phyloP scores from a whole-genome alignment of 345 rosid species.

The Isatis tinctoria region DNA sequence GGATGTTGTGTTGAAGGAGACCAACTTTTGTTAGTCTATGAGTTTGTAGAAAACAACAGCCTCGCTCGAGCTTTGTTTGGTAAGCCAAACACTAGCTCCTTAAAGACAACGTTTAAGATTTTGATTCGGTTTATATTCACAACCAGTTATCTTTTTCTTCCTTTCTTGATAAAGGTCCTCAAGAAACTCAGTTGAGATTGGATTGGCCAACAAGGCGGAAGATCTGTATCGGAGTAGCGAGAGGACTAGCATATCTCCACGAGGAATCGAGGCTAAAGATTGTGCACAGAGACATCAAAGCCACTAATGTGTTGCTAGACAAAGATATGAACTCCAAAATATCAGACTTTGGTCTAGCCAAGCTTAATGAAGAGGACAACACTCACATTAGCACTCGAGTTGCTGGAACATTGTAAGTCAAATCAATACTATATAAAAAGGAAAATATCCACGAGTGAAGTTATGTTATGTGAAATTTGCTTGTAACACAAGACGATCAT shows the following conservation, averaged over 20 bases:
- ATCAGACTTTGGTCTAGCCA: slow-evolving; percentile 45
- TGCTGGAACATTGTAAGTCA: slow-evolving; percentile 42
- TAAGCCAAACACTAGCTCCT: slow-evolving; percentile 3
- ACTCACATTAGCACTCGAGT: slow-evolving; percentile 41
- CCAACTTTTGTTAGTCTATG: slow-evolving; percentile 45
- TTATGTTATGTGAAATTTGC: not conserved
- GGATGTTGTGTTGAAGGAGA: slow-evolving; percentile 50
- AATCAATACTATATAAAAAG: no score
- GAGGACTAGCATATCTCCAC: slow-evolving; percentile 39
- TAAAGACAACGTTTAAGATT: not conserved
- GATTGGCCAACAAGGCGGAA: slow-evolving; percentile 38
- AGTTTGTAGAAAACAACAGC: slow-evolving; percentile 49
- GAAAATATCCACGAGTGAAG: no score
- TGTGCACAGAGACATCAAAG: slow-evolving; percentile 46
- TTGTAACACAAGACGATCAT: not conserved
- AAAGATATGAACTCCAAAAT: slow-evolving; percentile 32
- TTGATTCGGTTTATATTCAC: not conserved
- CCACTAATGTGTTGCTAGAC: slow-evolving; percentile 39
- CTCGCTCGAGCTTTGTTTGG: slow-evolving; percentile 46
- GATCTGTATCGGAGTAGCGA: slow-evolving; percentile 42
- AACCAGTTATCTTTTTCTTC: no score
- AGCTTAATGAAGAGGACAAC: slow-evolving; percentile 40
- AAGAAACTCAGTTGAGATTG: slow-evolving; percentile 29
- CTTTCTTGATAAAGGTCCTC: slow-evolving; percentile 23
- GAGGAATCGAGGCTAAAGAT: slow-evolving; percentile 40